Evolutionary conservation across 208 protist species (phyloP), one percentile per base, ranked within the genome.

Genomic region (Porcisia hertigi): DNA sequence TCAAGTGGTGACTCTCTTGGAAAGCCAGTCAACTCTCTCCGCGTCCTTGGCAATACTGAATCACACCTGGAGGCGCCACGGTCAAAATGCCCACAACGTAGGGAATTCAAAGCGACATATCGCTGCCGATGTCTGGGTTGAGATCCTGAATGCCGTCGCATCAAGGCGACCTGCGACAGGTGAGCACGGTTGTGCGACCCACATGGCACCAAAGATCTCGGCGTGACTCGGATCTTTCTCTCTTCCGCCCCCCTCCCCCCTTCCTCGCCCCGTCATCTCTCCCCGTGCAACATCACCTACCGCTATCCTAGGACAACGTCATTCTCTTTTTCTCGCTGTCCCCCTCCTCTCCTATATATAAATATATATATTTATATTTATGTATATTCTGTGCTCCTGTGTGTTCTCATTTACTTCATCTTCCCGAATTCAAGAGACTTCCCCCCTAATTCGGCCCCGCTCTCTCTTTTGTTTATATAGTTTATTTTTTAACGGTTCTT

Each of bases 381-480:
- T 60, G 57, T 60, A 12, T 60, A 71, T 30, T 30, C 30, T 30
- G 30, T 30, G 0, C 30, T 30, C 30, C 30, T 75, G 54, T 52
- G 45, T 49, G 73, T 63, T 71, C 57, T 67, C 39, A 70, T 45
- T 23, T 69, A 52, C 16, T 11, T 52, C 36, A 69, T 18, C 36
- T 45, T 69, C 34, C 23, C 63, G 34, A 39, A n/a, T 69, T 36
- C 16, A 11, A 52, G 47, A 52, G 45, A 23, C 63, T 69, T 39
- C 63, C 30, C 39, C 63, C 30, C 39, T 67, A n/a, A 52, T 69
- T 39, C 63, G 34, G n/a, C 18, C 41, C 63, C 63, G 36, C 14
- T 23, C 14, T 60, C 23, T 60, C 57, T n/a, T 23, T 60, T 36
- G 39, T 23, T 69, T 45, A 14, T 45, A 39, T 45, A 52, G 11